Base-by-base conservation (phyloP, 257 asterid genomes). In the Solanum dulcamara region DNA sequence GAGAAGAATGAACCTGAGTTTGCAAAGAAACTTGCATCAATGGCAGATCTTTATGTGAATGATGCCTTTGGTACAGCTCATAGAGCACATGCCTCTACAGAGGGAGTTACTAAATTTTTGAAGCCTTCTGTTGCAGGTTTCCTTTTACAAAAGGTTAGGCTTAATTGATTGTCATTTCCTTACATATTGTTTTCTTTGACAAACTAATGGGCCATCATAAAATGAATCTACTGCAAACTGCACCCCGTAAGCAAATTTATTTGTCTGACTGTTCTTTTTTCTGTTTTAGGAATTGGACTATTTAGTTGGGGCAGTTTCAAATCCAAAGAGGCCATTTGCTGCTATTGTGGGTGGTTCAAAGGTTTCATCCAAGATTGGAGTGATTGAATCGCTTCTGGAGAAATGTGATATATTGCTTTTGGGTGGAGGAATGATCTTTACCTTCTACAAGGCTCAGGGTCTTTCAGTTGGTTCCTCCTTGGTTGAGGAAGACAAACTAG, bases 11-110 rank as follows among this genome's bases (percentile, higher is more conserved):
- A 95, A 0, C 98, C 97, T 1, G 97, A 92, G 88, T 93, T 93
- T 85, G 98, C 98, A 68, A 90, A 95, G 92, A 95, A 93, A 86
- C 98, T 95, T 24, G 97, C 98, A 57, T 88, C 97, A 28, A 86
- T 95, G 90, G 98, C 97, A 12, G 98, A 95, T 89, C 90, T 95
- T 74, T 95, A 10, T 5, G 98, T 95, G 86, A 93, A 95, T 85
- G 98, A 94, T 91, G 98, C 98, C 17, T 94, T 94, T 37, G 98
- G 98, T 85, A 95, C 98, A 77, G 97, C 98, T 68, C 98, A 95
- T 84, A 95, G 98, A 87, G 97, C 98, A 18, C 98, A 95, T 64
- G 98, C 98, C 87, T 95, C 98, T 38, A 95, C 98, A 1, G 97
- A 93, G 91, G 98, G 97, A 88, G 97, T 95, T 48, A 93, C 98